phyloP scores from a whole-genome alignment of 495 filamentous ascomycete species.

The Hyaloscypha hepaticicola region DNA sequence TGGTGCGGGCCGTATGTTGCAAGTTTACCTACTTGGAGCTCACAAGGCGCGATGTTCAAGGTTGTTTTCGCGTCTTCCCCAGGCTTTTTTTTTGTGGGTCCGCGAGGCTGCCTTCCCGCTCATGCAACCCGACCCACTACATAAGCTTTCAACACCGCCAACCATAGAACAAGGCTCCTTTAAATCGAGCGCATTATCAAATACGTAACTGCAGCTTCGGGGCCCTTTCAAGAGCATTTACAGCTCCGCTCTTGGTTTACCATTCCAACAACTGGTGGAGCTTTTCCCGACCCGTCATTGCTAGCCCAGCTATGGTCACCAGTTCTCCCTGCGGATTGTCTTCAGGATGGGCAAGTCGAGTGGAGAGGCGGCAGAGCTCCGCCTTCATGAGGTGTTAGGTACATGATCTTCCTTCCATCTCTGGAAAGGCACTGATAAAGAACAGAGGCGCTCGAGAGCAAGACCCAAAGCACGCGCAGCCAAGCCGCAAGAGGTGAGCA shows the following conservation, averaged over 20 bases:
- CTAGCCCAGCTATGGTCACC: not conserved
- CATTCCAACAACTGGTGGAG: too few species aligned
- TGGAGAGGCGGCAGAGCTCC: slow-evolving; percentile 10
- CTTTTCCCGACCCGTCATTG: not conserved
- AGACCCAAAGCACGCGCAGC: slow-evolving; percentile 30
- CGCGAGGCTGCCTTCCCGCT: too few species aligned
- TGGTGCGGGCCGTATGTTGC: too few species aligned
- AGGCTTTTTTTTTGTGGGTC: too few species aligned
- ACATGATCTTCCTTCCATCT: slow-evolving; percentile 1
- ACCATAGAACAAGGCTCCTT: too few species aligned
- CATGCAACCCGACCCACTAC: too few species aligned
- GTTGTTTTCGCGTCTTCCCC: too few species aligned
- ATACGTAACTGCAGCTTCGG: too few species aligned
- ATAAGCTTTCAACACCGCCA: too few species aligned
- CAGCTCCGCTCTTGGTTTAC: too few species aligned
- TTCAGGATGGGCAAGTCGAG: slow-evolving; percentile 16
- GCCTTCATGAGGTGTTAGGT: slow-evolving; percentile 21
- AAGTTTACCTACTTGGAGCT: not conserved
- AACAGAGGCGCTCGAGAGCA: slow-evolving; percentile 33
- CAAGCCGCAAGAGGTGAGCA: slow-evolving; percentile 37
- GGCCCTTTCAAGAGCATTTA: not conserved
- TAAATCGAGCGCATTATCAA: too few species aligned
- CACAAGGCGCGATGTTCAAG: too few species aligned
- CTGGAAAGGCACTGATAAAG: not conserved
- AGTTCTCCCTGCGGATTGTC: not conserved